phyloP scores from a whole-genome alignment of 352 stramenopile species.

The Chrysophaeum taylorii region DNA sequence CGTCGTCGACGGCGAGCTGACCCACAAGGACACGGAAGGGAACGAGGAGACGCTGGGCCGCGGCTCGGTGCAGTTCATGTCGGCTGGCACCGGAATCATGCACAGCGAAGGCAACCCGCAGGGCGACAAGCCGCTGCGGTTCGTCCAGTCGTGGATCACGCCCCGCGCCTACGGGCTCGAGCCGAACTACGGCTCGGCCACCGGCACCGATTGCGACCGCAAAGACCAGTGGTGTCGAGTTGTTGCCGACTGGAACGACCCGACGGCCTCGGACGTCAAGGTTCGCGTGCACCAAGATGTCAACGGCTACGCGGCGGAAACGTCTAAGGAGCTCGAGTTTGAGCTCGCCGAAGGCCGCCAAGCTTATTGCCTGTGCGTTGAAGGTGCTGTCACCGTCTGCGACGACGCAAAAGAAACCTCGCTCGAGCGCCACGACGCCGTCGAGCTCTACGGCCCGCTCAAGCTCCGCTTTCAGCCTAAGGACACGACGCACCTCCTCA shows the following conservation, averaged over 20 bases:
- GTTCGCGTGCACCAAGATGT: conserved; percentile 51
- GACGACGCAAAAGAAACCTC: too few relatives aligned
- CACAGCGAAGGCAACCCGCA: conserved; percentile 52
- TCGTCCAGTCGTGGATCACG: conserved; percentile 60
- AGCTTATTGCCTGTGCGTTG: conserved; percentile 50
- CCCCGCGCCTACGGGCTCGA: conserved; percentile 30
- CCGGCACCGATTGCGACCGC: conserved; percentile 5
- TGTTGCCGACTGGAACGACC: conserved; percentile 34
- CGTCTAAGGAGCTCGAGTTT: conserved; percentile 38
- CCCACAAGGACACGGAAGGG: conserved; percentile 55
- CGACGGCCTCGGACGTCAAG: conserved; percentile 18
- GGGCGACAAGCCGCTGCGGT: conserved; percentile 41
- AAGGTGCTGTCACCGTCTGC: conserved; percentile 42
- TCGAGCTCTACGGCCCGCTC: conserved; percentile 15
- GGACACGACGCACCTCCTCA: conserved; percentile 10
- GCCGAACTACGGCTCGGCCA: conserved; percentile 48
- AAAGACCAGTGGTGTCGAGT: conserved; percentile 37
- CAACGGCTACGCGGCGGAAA: conserved; percentile 47
- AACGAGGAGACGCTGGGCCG: conserved; percentile 48
- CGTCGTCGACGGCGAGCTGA: conserved; percentile 52
- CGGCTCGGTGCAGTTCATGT: conserved; percentile 61
- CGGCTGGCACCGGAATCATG: conserved; percentile 39
- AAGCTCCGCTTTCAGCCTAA: background rate
- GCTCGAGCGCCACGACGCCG: conserved; percentile 18
- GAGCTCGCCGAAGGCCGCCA: conserved; percentile 34